Base-by-base conservation (phyloP, 108 stramenopile species). In the Skeletonema costatum region DNA sequence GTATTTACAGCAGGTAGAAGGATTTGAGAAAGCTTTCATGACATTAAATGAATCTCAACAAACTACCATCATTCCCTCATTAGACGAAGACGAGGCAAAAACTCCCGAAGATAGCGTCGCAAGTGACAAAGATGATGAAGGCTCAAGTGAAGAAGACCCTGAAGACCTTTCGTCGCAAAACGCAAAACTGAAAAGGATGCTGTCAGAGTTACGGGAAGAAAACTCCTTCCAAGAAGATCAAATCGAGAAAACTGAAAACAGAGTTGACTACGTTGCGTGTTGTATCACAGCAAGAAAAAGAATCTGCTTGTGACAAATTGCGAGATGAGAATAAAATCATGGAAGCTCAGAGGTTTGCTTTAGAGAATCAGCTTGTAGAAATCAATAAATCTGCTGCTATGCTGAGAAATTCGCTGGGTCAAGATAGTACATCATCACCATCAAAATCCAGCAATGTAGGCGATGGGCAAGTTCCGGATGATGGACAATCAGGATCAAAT, bases 331-430 rank as follows among this genome's bases (percentile, higher is more conserved):
- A 75, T 25, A 64, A 74, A 62, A 75, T 75, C 29, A 42, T 81
- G 9, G 66, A 48, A 59, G 74, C 74, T 31, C 80, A 81, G 59
- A 63, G 70, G 59, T 33, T 33, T 35, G 74, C 73, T 1, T 63
- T 81, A 32, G 80, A 81, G 74, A 75, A 42, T 64, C 80, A 81
- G 31, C 71, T 81, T 7, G 30, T 81, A n/a, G 80, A 81, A 71
- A 81, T 81, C 13, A 81, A 81, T 17, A 53, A 70, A 21, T 70
- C 69, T 21, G 74, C 80, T 9, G 72, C 72, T 13, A 32, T 51
- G 12, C 17, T 80, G 17, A 67, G 80, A 31, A 8, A 74, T 59
- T 65, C 68, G 8, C 25, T 74, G 29, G 7, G 48, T 10, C 50
- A 66, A 25, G 46, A 35, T n/a, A 14, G 32, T 1, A 65, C 35